A percentile compares a stretch with the other conserved stretches of the same genome.
Conservation (phyloP, 352 stramenopile species). For the Phytophthora meadii region DNA sequence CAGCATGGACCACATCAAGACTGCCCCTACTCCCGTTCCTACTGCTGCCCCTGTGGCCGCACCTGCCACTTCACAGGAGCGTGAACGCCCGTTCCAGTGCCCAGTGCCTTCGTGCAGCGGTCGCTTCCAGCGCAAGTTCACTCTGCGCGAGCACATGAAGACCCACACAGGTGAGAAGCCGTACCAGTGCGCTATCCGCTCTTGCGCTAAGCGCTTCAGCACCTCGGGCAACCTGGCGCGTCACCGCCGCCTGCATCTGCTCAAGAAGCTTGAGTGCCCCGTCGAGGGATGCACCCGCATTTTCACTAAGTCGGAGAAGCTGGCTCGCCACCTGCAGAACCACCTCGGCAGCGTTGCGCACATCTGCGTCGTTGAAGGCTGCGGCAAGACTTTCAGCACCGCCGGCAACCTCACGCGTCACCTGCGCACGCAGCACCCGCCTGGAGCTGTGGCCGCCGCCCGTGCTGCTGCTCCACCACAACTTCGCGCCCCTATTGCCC, state of each 20-base stretch:
- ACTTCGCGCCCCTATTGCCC: constrained; percentile 21
- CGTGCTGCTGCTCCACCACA: constrained; percentile 25
- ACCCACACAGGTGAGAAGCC: constrained; percentile 84
- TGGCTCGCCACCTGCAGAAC: constrained; percentile 57
- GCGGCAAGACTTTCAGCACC: constrained; percentile 74
- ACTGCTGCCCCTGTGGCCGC: not conserved
- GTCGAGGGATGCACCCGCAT: constrained; percentile 55
- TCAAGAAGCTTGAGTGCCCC: constrained; percentile 59
- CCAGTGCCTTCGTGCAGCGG: constrained; percentile 46
- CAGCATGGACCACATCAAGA: constrained; percentile 37
- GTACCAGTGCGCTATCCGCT: constrained; percentile 59
- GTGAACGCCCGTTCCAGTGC: constrained; percentile 50
- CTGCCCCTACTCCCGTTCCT: constrained; percentile 5
- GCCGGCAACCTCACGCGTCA: constrained; percentile 74
- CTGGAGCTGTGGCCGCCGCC: constrained; percentile 40
- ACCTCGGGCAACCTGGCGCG: constrained; percentile 70
- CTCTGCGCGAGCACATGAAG: constrained; percentile 81
- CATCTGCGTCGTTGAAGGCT: constrained; percentile 63
- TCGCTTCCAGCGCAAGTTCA: constrained; percentile 79
- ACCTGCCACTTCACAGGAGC: constrained; percentile 24
- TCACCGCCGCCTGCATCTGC: constrained; percentile 57
- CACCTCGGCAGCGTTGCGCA: constrained; percentile 62
- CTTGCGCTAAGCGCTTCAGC: constrained; percentile 67
- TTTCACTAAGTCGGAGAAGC: constrained; percentile 64
- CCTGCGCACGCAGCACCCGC: constrained; percentile 68